Base-by-base conservation (phyloP, 2,329 filamentous ascomycete genomes). In the Nemania bipapillata region DNA sequence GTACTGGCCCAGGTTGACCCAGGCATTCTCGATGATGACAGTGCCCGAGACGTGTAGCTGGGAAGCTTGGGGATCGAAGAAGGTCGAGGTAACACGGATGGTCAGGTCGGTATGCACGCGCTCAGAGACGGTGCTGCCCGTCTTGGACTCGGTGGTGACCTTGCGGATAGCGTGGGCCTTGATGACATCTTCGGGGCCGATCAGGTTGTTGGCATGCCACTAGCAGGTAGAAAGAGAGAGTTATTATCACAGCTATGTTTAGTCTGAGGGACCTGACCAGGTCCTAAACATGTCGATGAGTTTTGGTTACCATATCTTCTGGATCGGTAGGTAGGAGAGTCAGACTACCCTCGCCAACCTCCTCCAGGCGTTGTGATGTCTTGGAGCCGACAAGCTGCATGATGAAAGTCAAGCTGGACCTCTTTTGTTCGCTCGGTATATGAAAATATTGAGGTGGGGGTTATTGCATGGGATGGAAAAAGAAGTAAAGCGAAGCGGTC, bases 191-290 rank as follows among this genome's bases (percentile, higher is more conserved):
- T 83, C 82, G 65, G 83, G 77, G 9, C 83, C 79, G 73, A 89
- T 87, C 68, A 89, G 82, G 79, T 89, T 89, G 77, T 89, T 87
- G 73, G 86, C 86, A 70, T 89, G 86, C 87, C 87, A 89, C 84
- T 77, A 30, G 59, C 15, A 9, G 28, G 35, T 37, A 52, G 56
- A 52, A 20, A 58, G 37, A 37, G 42, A 40, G 37, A 26, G 58
- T 63, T 37, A 63, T 12, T 59, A 59, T 62, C 47, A 66, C 26
- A n/a, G 20, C 61, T 22, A 7, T 4, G 50, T 28, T 32, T 42
- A 15, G 30, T 30, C 32, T 35, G 40, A 47, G 22, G 30, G 32
- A 47, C 55, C 42, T 28, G 24, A 30, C 20, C 22, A 56, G 55
- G 32, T 37, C 35, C 24, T 47, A 35, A n/a, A 52, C 20, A 26